These are phyloP conservation scores for Ophiorrhiza pumila DNA, from an alignment of 257 asterid species.

Conservation along the genomic window DNA sequence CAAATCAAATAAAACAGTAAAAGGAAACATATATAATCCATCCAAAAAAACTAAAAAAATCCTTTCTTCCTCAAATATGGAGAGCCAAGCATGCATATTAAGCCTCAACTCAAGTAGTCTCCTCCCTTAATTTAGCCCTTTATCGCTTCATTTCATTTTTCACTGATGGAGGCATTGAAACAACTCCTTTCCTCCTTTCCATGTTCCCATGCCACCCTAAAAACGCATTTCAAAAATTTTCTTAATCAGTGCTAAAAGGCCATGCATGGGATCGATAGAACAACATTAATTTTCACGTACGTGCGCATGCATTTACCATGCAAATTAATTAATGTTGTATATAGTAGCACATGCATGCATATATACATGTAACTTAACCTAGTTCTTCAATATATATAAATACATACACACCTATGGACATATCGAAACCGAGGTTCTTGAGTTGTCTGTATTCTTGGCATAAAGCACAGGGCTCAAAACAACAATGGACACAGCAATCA, in stretches of 20 bases:
- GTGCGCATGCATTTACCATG: neutral
- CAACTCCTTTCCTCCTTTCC: conserved; percentile 36
- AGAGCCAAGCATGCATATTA: too few species aligned
- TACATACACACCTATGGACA: conserved; percentile 35
- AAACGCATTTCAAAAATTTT: neutral
- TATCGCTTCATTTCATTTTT: conserved; percentile 33
- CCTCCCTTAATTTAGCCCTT: neutral
- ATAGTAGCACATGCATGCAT: neutral
- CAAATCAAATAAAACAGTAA: too few species aligned
- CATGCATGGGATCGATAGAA: too few species aligned
- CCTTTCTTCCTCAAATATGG: too few species aligned
- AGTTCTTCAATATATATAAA: too few species aligned
- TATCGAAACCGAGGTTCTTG: conserved; percentile 41
- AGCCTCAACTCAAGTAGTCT: too few species aligned
- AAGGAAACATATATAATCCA: too few species aligned
- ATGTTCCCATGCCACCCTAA: conserved; percentile 57
- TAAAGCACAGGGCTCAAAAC: conserved; percentile 50
- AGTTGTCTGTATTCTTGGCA: conserved; percentile 66
- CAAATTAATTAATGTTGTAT: too few species aligned
- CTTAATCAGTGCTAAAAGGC: too few species aligned
- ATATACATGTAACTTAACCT: neutral
- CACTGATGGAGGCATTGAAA: conserved; percentile 30
- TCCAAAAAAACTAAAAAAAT: too few species aligned
- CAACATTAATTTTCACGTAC: neutral
- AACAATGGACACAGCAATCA: conserved; percentile 55